Conservation (phyloP, 495 filamentous ascomycete species). For the Glarea lozoyensis region DNA sequence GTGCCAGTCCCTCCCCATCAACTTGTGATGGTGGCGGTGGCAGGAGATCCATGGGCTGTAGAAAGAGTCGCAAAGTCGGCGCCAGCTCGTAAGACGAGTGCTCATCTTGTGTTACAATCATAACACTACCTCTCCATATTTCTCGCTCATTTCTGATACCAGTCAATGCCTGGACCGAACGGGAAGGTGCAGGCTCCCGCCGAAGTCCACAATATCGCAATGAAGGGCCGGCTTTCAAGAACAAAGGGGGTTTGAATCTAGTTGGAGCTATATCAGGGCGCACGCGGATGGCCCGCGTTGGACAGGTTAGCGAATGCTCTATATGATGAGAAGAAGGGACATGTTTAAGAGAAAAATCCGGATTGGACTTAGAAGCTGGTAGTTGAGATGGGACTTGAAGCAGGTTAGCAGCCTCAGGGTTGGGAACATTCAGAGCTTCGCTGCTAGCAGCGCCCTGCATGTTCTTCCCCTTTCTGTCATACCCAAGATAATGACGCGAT, state of each 20-base stretch:
- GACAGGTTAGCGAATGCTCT: conserved; percentile 8
- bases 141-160: conserved; percentile 46
- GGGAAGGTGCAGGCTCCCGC: conserved; percentile 30
- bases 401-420: neutral
- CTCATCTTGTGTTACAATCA: conserved; percentile 85
- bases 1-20: conserved; percentile 54
- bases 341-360: neutral
- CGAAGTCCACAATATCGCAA: conserved; percentile 82
- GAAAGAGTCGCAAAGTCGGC: conserved; percentile 74
- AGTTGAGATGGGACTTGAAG: neutral
- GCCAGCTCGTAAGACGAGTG: conserved; percentile 71
- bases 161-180: conserved; percentile 22
- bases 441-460: neutral
- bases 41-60: conserved; percentile 74
- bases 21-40: conserved; percentile 71
- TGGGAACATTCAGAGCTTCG: neutral
- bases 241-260: conserved; percentile 71
- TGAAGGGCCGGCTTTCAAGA: conserved; percentile 82
- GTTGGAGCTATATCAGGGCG: conserved; percentile 41
- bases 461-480: neutral
- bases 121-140: conserved; percentile 84
- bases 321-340: neutral
- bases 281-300: conserved; percentile 28
- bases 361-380: neutral
- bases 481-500: neutral